phyloP scores from a whole-genome alignment of 768 basidiomycete species.

The Clathrus columnatus region DNA sequence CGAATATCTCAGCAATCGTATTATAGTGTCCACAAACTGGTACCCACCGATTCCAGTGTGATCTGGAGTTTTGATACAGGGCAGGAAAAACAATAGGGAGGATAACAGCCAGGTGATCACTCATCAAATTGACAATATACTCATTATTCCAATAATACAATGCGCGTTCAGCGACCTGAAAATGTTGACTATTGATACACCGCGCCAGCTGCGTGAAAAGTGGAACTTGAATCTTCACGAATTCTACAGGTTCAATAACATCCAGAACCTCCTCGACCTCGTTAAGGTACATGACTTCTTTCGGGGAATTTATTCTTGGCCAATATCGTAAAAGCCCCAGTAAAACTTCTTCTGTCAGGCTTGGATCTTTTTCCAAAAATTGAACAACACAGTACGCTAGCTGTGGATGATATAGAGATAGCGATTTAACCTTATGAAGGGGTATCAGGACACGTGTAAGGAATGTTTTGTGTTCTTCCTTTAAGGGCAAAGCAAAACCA shows the following conservation, averaged over 20 bases:
- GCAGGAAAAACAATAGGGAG: conserved; percentile 97
- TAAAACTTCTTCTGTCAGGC: conserved; percentile 91
- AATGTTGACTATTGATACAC: conserved; percentile 99
- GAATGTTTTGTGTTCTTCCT: conserved; percentile 99
- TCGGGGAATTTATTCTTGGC: conserved; percentile 99
- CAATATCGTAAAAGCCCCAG: conserved; percentile 93
- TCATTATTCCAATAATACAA: conserved; percentile 99
- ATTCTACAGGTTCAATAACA: conserved; percentile 93
- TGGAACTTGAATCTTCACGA: conserved; percentile 88
- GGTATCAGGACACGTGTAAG: conserved; percentile 89
- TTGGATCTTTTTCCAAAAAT: conserved; percentile 93
- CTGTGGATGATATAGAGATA: conserved; percentile 99
- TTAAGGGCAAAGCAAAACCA: conserved; percentile 94
- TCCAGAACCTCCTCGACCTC: conserved; percentile 99
- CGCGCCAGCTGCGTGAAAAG: conserved; percentile 91
- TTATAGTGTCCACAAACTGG: conserved; percentile 4
- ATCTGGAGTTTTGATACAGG: conserved; percentile 89
- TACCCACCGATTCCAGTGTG: conserved; percentile 95
- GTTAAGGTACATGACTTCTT: conserved; percentile 99
- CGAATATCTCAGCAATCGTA: conserved; percentile 3
- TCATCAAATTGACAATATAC: conserved; percentile 99
- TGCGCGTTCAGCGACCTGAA: conserved; percentile 97
- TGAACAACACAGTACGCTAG: conserved; percentile 98
- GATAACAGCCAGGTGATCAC: conserved; percentile 81
- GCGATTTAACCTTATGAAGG: conserved; percentile 93